Base-by-base conservation (phyloP, 768 basidiomycete species). In the Amanita subjunquillea region DNA sequence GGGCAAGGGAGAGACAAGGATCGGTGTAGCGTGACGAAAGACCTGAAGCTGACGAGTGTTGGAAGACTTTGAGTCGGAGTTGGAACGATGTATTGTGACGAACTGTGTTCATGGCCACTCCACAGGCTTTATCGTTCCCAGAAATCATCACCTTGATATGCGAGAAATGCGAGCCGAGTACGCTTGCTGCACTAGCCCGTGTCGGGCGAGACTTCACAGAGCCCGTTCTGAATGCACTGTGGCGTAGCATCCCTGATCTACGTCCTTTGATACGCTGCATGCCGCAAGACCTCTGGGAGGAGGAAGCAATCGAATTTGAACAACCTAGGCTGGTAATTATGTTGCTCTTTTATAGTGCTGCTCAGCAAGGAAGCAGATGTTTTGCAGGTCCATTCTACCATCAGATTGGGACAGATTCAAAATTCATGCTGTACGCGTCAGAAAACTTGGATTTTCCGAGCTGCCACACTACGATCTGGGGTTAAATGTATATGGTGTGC, bases 1-100 rank as follows among this genome's bases (percentile, higher is more conserved):
- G 81, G 76, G 0, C 79, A 79, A 55, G 85, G 83, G 1, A 71
- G 75, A 44, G 92, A 95, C 59, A 87, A 86, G 65, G 89, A 82
- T 54, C 76, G 88, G 41, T 83, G 76, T 61, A 68, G 72, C 6
- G 75, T 95, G 2, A 68, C 87, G 48, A 85, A 78, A 60, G 90
- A 95, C 61, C 67, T 93, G 38, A 75, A 80, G 47, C 72, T 96
- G 44, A 75, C 71, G 51, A 91, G 84, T 56, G 75, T 95, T 6
- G 77, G 72, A 53, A 78, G 68, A 51, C 66, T 96, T 38, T 95
- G 63, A 77, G 17, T 15, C 37, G 23, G 43, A 20, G 3, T 20
- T 3, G 6, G 15, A n/a, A n/a, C 5, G 7, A 34, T 1, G 32
- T 10, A 34, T 34, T 34, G 34, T 34, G 4, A 12, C 17, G 17